These are phyloP conservation scores for Paraconiothyrium brasiliense DNA, from an alignment of 2,329 filamentous ascomycete genomes.

Conservation along the genomic window DNA sequence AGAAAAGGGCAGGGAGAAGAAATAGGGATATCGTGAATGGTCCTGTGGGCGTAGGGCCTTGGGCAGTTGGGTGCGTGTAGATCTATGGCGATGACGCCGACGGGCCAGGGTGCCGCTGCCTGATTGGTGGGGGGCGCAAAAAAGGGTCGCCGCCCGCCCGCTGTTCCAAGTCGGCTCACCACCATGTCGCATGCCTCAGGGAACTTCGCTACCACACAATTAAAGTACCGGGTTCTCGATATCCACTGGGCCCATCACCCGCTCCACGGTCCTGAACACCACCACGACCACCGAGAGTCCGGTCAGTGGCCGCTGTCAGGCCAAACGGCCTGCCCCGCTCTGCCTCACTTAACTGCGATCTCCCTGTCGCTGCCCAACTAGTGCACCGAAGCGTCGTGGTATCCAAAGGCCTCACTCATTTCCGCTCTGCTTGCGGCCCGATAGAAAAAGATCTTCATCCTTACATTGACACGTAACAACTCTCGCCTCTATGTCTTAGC, in stretches of 20 bases:
- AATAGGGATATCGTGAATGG: conserved; percentile 17
- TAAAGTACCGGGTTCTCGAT: background rate
- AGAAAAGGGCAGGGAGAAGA: background rate
- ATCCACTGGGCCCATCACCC: background rate
- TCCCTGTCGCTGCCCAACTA: conserved; percentile 23
- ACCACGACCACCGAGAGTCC: conserved; percentile 14
- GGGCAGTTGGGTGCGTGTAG: conserved; percentile 7
- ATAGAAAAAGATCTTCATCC: conserved; percentile 12
- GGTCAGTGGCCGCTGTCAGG: conserved; percentile 17
- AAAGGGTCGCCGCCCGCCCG: background rate
- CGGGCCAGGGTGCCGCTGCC: background rate
- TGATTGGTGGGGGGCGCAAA: conserved; percentile 12
- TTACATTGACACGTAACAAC: conserved; percentile 18
- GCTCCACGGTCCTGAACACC: background rate
- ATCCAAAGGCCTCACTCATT: conserved; percentile 14
- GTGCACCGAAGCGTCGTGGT: background rate
- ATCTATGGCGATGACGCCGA: conserved; percentile 9
- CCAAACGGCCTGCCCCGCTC: conserved; percentile 10
- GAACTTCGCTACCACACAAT: background rate
- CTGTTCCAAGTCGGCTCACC: background rate
- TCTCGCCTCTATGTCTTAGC: background rate
- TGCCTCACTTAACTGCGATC: conserved; percentile 16
- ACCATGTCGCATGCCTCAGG: background rate
- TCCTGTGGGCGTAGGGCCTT: conserved; percentile 10
- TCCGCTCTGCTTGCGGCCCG: conserved; percentile 16